Base-by-base conservation (phyloP, 2,329 filamentous ascomycete genomes). In the Penicillium oxalicum region DNA sequence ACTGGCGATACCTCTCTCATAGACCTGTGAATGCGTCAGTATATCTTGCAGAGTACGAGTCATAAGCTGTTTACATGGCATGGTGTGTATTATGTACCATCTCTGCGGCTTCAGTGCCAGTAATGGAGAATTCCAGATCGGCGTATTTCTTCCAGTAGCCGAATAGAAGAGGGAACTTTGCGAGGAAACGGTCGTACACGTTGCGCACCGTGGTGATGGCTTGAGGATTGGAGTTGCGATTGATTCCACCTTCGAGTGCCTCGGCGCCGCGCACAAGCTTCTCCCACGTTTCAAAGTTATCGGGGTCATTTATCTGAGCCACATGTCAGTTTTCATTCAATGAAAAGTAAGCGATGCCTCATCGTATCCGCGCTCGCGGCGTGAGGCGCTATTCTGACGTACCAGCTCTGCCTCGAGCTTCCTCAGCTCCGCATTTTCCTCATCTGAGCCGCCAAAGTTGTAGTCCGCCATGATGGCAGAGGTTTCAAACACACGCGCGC, bases 71-170 rank as follows among this genome's bases (percentile, higher is more conserved):
- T 18, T 18, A 18, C 2, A 18, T 18, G 18, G 18, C 18, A 18
- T 1, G 18, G 18, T 18, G 18, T 18, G 18, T 11, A 32, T 32
- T 8, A 32, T 79, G 63, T 70, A 95, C 90, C 87, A 96, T 94
- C 70, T 97, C 93, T 46, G 93, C 93, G 38, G 91, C 91, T 75
- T 98, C 93, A 4, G 93, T 94, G 13, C 93, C 93, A 4, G 90
- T 90, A 57, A 98, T 95, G 44, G 90, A 90, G 73, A 98, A 98
- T 66, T 98, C 93, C 55, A 95, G 79, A 63, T 97, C 91, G 64
- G 93, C 93, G 78, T 97, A 98, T 69, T 96, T 97, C 76, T 97
- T 97, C 93, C 93, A 98, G 75, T 97, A 98, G 45, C 91, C 93
- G 63, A 97, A 98, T 35, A 97, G 82, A 9, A 97, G 79, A 2